A percentile compares a stretch with the other conserved stretches of the same genome.
Evolutionary conservation across 495 filamentous ascomycete species (phyloP).

Genomic region (Podospora comata): DNA sequence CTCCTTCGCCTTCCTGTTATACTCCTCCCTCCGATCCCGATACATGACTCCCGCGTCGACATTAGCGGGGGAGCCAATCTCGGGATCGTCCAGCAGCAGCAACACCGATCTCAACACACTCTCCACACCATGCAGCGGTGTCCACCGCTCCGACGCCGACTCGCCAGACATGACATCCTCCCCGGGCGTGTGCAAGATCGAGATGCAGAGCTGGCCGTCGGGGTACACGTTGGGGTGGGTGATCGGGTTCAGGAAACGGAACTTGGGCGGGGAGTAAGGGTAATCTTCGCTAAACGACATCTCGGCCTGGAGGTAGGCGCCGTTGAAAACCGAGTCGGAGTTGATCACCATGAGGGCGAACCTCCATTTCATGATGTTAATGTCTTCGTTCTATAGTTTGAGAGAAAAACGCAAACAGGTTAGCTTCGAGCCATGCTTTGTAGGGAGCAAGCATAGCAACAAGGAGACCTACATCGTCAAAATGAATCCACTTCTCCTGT

Average conservation of each 20-base stretch:
- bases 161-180: slow-evolving; percentile 92
- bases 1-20: slow-evolving; percentile 63
- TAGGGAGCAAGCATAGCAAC: too few relatives aligned
- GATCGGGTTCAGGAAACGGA: slow-evolving; percentile 73
- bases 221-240: slow-evolving; percentile 93
- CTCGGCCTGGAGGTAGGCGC: slow-evolving; percentile 84
- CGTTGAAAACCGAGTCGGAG: slow-evolving; percentile 83
- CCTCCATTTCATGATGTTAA: slow-evolving; percentile 80
- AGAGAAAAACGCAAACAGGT: not conserved
- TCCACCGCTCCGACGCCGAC: slow-evolving; percentile 84
- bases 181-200: slow-evolving; percentile 88
- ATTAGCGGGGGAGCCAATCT: slow-evolving; percentile 89
- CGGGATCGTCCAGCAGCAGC: slow-evolving; percentile 90
- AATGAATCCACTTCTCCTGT: slow-evolving; percentile 90
- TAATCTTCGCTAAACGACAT: slow-evolving; percentile 90
- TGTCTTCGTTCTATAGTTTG: slow-evolving; percentile 55
- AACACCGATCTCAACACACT: slow-evolving; percentile 90
- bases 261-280: slow-evolving; percentile 87
- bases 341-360: slow-evolving; percentile 90
- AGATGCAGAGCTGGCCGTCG: slow-evolving; percentile 91
- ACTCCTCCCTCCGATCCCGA: slow-evolving; percentile 63
- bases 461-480: slow-evolving; percentile 47
- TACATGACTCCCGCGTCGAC: slow-evolving; percentile 89
- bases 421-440: too few relatives aligned
- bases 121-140: slow-evolving; percentile 86